Percentiles rank a stretch among this genome's conserved stretches.
phyloP scores from a whole-genome alignment of 352 stramenopile species.

The Phytophthora idaei region DNA sequence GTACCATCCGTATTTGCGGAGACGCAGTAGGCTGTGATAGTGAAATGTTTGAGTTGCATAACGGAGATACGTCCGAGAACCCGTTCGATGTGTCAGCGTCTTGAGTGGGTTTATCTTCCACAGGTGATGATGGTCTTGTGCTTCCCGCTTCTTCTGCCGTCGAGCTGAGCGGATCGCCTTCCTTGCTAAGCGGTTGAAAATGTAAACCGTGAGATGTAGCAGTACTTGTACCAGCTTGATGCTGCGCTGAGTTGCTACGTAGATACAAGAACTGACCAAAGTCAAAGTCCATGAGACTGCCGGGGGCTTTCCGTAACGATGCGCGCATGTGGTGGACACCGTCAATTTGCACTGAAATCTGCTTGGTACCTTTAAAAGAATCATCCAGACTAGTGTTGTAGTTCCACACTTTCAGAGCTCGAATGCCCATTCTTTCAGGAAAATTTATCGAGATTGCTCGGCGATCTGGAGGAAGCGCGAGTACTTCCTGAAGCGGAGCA shows the following conservation, averaged over 20 bases:
- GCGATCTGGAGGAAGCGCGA: constrained; percentile 41
- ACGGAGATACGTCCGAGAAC: not conserved
- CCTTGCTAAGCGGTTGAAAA: constrained; percentile 19
- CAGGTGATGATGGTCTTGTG: constrained; percentile 22
- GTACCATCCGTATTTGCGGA: not conserved
- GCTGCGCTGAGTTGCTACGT: constrained; percentile 22
- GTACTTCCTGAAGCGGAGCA: constrained; percentile 44
- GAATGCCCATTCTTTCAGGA: constrained; percentile 42
- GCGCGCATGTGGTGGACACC: constrained; percentile 48
- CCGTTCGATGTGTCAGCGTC: constrained; percentile 7
- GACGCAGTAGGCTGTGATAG: constrained; percentile 14
- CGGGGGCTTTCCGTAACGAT: constrained; percentile 81
- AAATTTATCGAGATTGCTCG: constrained; percentile 64
- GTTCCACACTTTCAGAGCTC: constrained; percentile 77
- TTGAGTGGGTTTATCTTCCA: not conserved
- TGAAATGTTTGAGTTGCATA: constrained; percentile 13
- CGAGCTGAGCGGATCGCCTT: not conserved
- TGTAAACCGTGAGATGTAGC: constrained; percentile 15
- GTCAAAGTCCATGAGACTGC: constrained; percentile 80
- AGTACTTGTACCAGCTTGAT: not conserved
- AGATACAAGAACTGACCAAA: constrained; percentile 85
- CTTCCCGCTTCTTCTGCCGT: constrained; percentile 19
- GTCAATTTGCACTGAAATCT: constrained; percentile 62
- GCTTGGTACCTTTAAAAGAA: constrained; percentile 78
- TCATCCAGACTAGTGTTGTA: constrained; percentile 81